phyloP scores from a whole-genome alignment of 106 monocot species.

The Triglochin maritima region DNA sequence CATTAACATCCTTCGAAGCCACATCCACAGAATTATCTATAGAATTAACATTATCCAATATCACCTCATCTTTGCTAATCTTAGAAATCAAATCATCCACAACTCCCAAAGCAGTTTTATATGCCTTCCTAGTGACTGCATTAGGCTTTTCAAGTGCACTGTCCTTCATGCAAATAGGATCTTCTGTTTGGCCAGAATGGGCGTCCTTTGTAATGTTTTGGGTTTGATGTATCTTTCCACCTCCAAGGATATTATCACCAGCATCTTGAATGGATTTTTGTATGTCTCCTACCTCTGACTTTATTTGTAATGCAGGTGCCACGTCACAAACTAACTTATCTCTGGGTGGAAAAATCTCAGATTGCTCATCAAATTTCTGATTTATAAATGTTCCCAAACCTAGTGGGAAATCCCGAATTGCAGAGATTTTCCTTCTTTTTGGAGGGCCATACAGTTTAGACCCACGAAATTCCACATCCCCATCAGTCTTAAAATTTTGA shows the following conservation, averaged over 20 bases:
- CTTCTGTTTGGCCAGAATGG: too few species aligned
- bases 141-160: too few species aligned
- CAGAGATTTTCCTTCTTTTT: slow-evolving; percentile 31
- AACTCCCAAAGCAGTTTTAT: neutral
- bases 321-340: neutral
- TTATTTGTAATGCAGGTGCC: too few species aligned
- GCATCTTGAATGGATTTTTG: too few species aligned
- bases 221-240: too few species aligned
- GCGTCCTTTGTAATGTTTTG: too few species aligned
- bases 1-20: too few species aligned
- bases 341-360: neutral
- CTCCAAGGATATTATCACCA: too few species aligned
- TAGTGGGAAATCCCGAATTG: slow-evolving; percentile 28
- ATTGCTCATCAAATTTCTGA: neutral
- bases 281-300: too few species aligned
- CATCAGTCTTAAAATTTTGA: neutral
- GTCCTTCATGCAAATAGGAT: too few species aligned
- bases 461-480: neutral
- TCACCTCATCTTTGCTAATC: neutral
- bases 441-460: slow-evolving; percentile 31
- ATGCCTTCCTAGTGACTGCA: neutral
- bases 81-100: neutral
- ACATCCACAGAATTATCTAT: neutral
- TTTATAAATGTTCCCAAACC: slow-evolving; percentile 28
- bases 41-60: neutral